Conservation (phyloP, 2,329 filamentous ascomycete genomes). For the Clonostachys byssicola region DNA sequence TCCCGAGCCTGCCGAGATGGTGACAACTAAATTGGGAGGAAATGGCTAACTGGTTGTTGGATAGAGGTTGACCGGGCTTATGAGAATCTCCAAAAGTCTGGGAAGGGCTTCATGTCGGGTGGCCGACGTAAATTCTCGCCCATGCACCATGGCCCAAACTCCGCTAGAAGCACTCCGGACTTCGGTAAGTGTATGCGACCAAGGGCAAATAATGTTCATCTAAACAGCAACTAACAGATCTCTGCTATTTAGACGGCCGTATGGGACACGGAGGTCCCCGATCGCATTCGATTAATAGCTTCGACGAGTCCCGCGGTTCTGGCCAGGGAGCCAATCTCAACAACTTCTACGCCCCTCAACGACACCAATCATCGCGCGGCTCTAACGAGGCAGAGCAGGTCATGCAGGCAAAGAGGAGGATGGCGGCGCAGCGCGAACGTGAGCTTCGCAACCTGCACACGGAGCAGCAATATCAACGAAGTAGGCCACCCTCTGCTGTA, state of each 20-base stretch:
- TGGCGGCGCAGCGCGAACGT: constrained; percentile 97
- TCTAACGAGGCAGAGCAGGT: constrained; percentile 92
- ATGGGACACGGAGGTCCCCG: constrained; percentile 61
- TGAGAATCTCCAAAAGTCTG: constrained; percentile 94
- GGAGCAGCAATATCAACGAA: constrained; percentile 99
- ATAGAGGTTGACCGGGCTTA: constrained; percentile 92
- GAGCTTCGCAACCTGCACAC: constrained; percentile 99
- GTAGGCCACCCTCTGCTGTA: constrained; percentile 80
- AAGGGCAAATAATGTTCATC: constrained; percentile 6
- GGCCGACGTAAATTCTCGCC: constrained; percentile 75
- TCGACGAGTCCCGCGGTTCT: constrained; percentile 65
- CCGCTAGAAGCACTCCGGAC: constrained; percentile 9
- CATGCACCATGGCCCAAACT: constrained; percentile 5
- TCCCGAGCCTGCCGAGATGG: too few relatives aligned
- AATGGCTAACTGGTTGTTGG: too few relatives aligned
- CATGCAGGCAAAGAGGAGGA: constrained; percentile 98
- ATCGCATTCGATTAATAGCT: constrained; percentile 82
- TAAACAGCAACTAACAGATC: constrained; percentile 8
- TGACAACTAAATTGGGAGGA: too few relatives aligned
- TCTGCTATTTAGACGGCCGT: constrained; percentile 58
- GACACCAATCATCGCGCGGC: constrained; percentile 82
- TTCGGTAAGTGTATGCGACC: constrained; percentile 15
- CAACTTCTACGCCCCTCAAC: constrained; percentile 90
- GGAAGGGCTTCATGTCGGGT: constrained; percentile 76
- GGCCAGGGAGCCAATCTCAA: constrained; percentile 71